Evolutionary conservation across 805 yeast genomes (phyloP), one percentile per base, ranked within the genome.

Genomic region (Priceomyces carsonii): DNA sequence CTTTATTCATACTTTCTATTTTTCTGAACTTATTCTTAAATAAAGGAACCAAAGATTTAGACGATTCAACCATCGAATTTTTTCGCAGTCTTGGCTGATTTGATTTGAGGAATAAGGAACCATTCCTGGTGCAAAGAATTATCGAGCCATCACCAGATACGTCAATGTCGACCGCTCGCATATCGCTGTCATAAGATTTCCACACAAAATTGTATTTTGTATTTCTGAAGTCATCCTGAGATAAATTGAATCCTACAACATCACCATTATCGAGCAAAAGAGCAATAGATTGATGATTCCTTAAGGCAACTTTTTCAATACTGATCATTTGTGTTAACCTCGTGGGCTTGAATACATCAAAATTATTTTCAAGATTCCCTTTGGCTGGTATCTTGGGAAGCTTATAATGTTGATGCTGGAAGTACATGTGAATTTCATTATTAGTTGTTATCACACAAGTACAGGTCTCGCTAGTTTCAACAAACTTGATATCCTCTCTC

Each of bases 61-160:
- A 10, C 13, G 57, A 40, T 23, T 57, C 71, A 17, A 66, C 42
- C 44, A 59, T 45, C 1, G 72, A 64, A 16, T 51, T 61, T 31
- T 57, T 51, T 15, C 71, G 35, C 32, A 46, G 53, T 12, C 40
- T 42, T n/a, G 55, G 33, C 29, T 45, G 43, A n/a, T 30, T 45
- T 3, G 60, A 45, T 43, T 61, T 72, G 44, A 66, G 63, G 45
- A 75, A 87, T 0, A 77, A 85, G 15, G 82, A 73, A 0, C 96
- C 96, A 32, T 79, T 78, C 14, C 66, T 56, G 0, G 93, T 82
- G 43, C 84, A 75, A 1, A 90, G 53, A 1, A 89, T 63, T 2
- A 86, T 55, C 0, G 85, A 78, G 0, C 95, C 95, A 48, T 82
- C 85, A 12, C 60, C 64, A 2, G 84, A 75, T 28, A 82, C 69